phyloP scores from a whole-genome alignment of 768 basidiomycete genomes.

The Xerocomus potaroensis region DNA sequence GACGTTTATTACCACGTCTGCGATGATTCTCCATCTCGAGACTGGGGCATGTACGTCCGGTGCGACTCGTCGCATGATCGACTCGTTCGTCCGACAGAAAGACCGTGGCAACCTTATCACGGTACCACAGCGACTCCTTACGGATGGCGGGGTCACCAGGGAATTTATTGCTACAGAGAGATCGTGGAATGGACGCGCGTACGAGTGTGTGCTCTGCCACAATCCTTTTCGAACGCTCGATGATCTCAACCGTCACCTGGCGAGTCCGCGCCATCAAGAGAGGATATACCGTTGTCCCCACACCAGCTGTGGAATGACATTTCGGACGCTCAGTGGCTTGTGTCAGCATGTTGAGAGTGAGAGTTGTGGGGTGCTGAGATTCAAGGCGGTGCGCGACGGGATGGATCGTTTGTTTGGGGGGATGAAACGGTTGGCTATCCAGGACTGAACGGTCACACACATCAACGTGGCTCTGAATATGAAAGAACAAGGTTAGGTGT shows the following conservation, averaged over 20 bases:
- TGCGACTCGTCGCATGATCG: slow-evolving; percentile 35
- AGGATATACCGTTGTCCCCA: slow-evolving; percentile 54
- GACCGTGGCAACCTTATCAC: slow-evolving; percentile 53
- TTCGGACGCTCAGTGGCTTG: slow-evolving; percentile 52
- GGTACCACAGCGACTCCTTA: slow-evolving; percentile 49
- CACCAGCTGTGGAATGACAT: slow-evolving; percentile 38
- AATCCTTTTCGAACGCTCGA: slow-evolving; percentile 35
- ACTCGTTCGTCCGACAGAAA: slow-evolving; percentile 34
- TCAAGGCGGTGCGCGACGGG: slow-evolving; percentile 34
- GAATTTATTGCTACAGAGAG: slow-evolving; percentile 31
- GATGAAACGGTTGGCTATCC: slow-evolving; percentile 12
- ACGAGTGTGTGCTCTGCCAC: slow-evolving; percentile 66
- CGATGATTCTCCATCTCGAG: slow-evolving; percentile 62
- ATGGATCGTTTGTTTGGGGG: slow-evolving; percentile 34
- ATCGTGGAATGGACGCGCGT: slow-evolving; percentile 42
- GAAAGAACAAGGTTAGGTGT: slow-evolving; percentile 14
- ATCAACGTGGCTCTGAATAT: slow-evolving; percentile 5
- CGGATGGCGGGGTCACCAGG: slow-evolving; percentile 11
- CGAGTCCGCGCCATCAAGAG: slow-evolving; percentile 55
- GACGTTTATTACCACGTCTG: slow-evolving; percentile 49
- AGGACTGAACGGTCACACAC: neutral
- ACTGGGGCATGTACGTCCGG: slow-evolving; percentile 53
- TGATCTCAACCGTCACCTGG: slow-evolving; percentile 57
- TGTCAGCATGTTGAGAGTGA: slow-evolving; percentile 64
- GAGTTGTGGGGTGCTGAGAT: slow-evolving; percentile 44